Evolutionary conservation across 208 protist species (phyloP), one percentile per base, ranked within the genome.

Genomic region (Leptomonas pyrrhocoris): DNA sequence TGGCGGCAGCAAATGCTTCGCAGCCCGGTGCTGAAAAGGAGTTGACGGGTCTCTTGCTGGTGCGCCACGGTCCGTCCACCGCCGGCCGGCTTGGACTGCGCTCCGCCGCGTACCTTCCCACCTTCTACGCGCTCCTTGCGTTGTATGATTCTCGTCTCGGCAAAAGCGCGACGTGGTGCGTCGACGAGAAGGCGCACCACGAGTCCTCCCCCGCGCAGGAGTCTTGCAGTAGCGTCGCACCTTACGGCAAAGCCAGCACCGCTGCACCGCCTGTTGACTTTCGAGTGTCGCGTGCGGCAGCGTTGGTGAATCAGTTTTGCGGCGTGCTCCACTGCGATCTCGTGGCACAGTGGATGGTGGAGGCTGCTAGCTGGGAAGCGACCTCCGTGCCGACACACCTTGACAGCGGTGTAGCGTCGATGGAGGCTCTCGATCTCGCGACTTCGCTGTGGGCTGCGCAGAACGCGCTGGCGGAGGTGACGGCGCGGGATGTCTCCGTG

Each of bases 91-190:
- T 73, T 18, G 68, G 68, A 25, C 19, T 73, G 68, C 43, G 27
- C 18, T 66, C 68, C 38, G 42, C 36, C 21, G 68, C 68, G 19
- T 66, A 66, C 50, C 48, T 73, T 6, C 68, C 68, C 15, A 53
- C 40, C 3, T n/a, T 73, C 11, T 73, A 73, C 50, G 68, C 68
- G 9, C 28, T 73, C 0, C 49, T 73, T 25, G 25, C 36, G 46
- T 18, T 56, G 46, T 19, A 46, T 38, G 67, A 73, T 25, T 50
- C 15, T 18, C 45, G n/a, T n/a, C n/a, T n/a, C n/a, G n/a, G n/a
- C n/a, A n/a, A n/a, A n/a, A n/a, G n/a, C n/a, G n/a, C n/a, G n/a
- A n/a, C n/a, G n/a, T n/a, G 45, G 18, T 50, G 45, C 45, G 45
- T 50, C 45, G n/a, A 50, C 45, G 12, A n/a, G 12, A 6, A 21